Base-by-base conservation (phyloP, 345 rosid genomes). In the Punica granatum region DNA sequence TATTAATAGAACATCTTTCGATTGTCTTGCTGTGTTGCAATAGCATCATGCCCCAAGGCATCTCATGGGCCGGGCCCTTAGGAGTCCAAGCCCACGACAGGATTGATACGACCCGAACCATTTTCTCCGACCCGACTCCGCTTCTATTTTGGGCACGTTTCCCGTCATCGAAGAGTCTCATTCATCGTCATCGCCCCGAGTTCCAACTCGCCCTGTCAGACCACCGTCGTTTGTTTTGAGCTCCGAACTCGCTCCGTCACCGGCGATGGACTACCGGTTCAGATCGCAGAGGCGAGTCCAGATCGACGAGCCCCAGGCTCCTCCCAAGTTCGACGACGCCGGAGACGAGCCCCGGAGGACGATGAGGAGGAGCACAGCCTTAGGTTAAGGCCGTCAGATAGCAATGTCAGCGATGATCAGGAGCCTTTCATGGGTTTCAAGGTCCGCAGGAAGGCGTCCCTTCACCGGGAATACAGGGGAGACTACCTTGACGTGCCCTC, bases 381-480 rank as follows among this genome's bases (percentile, higher is more conserved):
- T 76, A 73, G 82, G 68, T 46, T 73, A 66, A 78, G 66, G 62
- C 68, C 67, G 15, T 78, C 85, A 56, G 73, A 63, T 23, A 80
- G 73, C 80, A 86, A 83, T 44, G 81, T 75, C 28, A 81, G 86
- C 66, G 90, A 88, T 16, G 86, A 81, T 73, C 96, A 83, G 63
- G 96, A 85, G 80, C 97, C 95, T 21, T 91, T 94, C 79, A 86
- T 83, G 79, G 96, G 99, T 65, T 74, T 74, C 70, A 88, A 91
- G 79, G 89, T 88, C 43, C 80, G 96, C 65, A 69, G 99, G 70
- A 88, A 83, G 75, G 96, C 96, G 1, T 94, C 96, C 69, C 87
- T 85, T 53, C 88, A 79, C 61, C 79, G 95, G 58, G 97, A 91
- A 51, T 82, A 72, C 70, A 82, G 78, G 67, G 99, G 99, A 59